Conservation (phyloP, 176 grass and related monocot genomes). For the Carex scoparia region DNA sequence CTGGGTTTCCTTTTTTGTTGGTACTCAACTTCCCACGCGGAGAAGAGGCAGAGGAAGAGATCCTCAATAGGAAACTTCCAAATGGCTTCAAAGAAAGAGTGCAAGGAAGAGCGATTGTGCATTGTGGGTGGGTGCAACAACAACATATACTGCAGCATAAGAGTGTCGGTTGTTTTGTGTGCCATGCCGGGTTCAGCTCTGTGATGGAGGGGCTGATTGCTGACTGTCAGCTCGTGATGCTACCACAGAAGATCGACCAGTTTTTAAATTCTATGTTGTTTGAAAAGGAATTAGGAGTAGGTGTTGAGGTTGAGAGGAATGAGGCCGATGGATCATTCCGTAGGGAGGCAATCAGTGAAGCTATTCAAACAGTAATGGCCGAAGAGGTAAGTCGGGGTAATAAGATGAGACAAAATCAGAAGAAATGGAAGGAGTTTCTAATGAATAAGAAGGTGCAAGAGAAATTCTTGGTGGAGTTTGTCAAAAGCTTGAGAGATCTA, state of each 20-base stretch:
- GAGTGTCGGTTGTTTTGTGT: slow-evolving; percentile 45
- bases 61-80: background rate
- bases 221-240: slow-evolving; percentile 20
- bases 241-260: too few species aligned
- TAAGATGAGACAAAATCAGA: slow-evolving; percentile 15
- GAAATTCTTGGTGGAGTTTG: background rate
- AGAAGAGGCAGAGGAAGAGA: background rate
- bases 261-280: too few species aligned
- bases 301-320: background rate
- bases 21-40: slow-evolving; percentile 38
- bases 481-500: slow-evolving; percentile 17
- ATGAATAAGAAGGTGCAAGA: background rate
- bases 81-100: slow-evolving; percentile 28
- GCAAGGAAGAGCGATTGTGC: slow-evolving; percentile 16
- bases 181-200: slow-evolving; percentile 46
- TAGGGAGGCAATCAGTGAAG: slow-evolving; percentile 8
- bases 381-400: background rate
- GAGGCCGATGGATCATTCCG: slow-evolving; percentile 29
- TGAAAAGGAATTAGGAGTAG: too few species aligned
- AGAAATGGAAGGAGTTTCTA: slow-evolving; percentile 36
- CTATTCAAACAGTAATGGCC: slow-evolving; percentile 4
- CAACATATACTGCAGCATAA: slow-evolving; percentile 2
- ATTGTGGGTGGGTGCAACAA: slow-evolving; percentile 47
- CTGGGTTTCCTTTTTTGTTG: slow-evolving; percentile 27
- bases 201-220: slow-evolving; percentile 35